Evolutionary conservation across 148 eudicot genomes (phyloP).

Genomic region (Cornus kousa): DNA sequence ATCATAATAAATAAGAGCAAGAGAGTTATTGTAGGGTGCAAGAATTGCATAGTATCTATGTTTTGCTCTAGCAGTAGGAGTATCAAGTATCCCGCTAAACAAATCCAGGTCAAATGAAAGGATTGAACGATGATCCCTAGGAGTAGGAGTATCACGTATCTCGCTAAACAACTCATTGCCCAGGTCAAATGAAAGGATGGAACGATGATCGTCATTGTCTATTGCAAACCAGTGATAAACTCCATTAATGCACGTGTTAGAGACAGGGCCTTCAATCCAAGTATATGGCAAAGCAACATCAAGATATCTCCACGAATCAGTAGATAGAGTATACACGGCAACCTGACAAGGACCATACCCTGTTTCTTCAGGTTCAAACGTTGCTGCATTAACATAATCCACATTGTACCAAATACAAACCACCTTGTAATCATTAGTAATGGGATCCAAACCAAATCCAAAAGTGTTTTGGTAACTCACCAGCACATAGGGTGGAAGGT

Average conservation of each 20-base stretch:
- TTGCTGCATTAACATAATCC: too few species aligned
- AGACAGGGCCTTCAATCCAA: neutral
- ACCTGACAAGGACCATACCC: neutral
- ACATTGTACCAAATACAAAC: neutral
- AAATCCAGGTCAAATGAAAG: too few species aligned
- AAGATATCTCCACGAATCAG: slow-evolving; percentile 8
- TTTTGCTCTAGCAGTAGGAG: neutral
- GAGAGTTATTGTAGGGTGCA: neutral
- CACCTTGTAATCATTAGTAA: neutral
- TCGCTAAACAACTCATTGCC: too few species aligned
- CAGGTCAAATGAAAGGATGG: neutral
- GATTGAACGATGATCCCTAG: too few species aligned
- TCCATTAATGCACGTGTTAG: neutral
- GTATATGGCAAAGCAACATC: too few species aligned
- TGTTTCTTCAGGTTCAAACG: too few species aligned
- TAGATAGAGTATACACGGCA: neutral
- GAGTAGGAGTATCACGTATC: too few species aligned
- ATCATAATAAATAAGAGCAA: neutral
- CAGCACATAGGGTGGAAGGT: neutral
- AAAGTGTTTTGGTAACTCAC: too few species aligned
- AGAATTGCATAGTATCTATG: too few species aligned
- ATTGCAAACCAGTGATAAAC: too few species aligned
- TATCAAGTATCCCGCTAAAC: neutral
- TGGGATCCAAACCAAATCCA: neutral
- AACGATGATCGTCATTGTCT: too few species aligned